phyloP scores from a whole-genome alignment of 768 basidiomycete species.

The Cyclocybe aegerita region DNA sequence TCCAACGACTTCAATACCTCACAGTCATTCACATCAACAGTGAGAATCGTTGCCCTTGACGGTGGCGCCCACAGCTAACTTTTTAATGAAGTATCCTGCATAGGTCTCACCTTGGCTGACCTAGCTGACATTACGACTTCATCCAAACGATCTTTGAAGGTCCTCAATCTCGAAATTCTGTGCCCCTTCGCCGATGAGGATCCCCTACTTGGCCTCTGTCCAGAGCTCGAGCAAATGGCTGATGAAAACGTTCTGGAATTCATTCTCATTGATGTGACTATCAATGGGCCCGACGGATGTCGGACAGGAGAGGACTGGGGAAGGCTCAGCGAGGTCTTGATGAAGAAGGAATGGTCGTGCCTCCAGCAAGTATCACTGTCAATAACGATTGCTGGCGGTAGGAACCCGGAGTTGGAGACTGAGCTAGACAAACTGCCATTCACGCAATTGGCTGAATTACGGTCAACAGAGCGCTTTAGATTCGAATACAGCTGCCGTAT shows the following conservation, averaged over 20 bases:
- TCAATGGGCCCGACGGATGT: background rate
- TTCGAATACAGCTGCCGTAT: no score
- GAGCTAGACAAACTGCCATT: conserved; percentile 3
- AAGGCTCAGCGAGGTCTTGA: conserved; percentile 1
- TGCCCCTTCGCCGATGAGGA: background rate
- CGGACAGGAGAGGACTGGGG: conserved; percentile 5
- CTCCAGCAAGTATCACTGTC: conserved; percentile 4
- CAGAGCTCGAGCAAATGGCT: conserved; percentile 4
- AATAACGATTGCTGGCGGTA: background rate
- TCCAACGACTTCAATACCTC: no score
- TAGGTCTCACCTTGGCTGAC: no score
- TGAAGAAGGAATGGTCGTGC: conserved; percentile 1
- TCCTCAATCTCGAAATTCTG: no score
- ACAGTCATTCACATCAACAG: no score
- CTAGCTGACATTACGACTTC: no score
- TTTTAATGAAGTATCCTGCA: no score
- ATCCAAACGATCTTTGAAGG: no score
- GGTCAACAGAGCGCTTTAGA: no score
- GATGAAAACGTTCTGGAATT: conserved; percentile 1
- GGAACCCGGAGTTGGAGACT: background rate
- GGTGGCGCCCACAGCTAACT: no score
- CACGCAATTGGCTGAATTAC: no score
- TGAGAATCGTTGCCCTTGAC: no score
- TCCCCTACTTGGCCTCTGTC: conserved; percentile 1
- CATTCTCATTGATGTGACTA: background rate